A percentile compares a stretch with the other conserved stretches of the same genome.
phyloP scores from a whole-genome alignment of 345 rosid genomes.

The Eucalyptus pauciflora region DNA sequence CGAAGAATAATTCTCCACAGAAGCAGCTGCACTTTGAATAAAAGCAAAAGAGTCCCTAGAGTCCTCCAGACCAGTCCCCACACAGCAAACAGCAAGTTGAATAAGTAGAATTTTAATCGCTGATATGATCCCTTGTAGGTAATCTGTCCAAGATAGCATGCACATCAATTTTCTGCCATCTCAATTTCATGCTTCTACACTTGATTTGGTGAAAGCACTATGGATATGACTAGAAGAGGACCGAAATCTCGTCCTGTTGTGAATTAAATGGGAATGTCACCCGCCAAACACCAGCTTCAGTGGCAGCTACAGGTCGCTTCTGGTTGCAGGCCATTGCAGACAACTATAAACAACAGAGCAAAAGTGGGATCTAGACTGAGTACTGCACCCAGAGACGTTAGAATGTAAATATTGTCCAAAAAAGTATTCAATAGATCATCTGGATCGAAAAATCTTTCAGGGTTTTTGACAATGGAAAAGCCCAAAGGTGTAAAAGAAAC shows the following conservation, averaged over 20 bases:
- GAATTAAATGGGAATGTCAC: not conserved
- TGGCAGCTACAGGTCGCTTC: not conserved
- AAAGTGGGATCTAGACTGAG: not conserved
- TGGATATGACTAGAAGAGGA: not conserved
- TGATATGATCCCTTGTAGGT: not conserved
- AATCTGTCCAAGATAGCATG: not conserved
- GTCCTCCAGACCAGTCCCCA: not conserved
- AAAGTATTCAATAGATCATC: accelerated
- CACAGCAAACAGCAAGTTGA: not conserved
- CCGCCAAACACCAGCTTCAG: not conserved
- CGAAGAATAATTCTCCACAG: not conserved
- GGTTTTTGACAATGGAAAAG: not conserved
- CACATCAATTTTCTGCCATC: not conserved
- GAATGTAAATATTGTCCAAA: not conserved
- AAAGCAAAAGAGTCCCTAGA: accelerated
- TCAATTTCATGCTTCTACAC: not conserved
- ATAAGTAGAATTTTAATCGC: not conserved
- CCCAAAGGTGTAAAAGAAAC: not conserved
- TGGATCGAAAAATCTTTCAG: accelerated
- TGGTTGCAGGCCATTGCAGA: not conserved
- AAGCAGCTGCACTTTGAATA: not conserved
- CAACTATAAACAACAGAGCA: not conserved
- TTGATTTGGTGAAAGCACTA: not conserved
- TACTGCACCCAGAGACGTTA: not conserved
- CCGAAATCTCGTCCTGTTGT: not conserved